Percentiles rank a stretch among this genome's conserved stretches.
Evolutionary conservation across 441 rosid genomes (phyloP).

Genomic region (Breynia disticha): DNA sequence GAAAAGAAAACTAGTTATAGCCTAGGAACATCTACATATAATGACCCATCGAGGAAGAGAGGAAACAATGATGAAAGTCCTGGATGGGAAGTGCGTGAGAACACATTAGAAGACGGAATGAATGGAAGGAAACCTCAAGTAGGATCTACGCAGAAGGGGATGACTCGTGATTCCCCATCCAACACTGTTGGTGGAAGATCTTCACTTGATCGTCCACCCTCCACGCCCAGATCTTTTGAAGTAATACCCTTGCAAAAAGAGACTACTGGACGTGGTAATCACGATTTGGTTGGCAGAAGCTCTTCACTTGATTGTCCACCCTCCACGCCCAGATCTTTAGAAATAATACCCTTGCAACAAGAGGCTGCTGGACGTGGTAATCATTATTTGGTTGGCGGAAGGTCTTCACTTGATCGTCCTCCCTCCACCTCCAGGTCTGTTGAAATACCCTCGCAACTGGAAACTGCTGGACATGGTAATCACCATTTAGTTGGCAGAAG

Average conservation of each 20-base stretch:
- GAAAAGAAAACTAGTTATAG: conserved; percentile 21
- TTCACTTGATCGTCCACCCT: conserved; percentile 7
- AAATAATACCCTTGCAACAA: too few species aligned
- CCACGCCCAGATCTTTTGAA: conserved; percentile 17
- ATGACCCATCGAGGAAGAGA: conserved; percentile 26
- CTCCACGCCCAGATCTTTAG: conserved; percentile 16
- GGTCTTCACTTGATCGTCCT: conserved; percentile 12
- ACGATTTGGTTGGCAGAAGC: conserved; percentile 11
- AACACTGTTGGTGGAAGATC: conserved; percentile 13
- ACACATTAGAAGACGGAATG: conserved; percentile 18
- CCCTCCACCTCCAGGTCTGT: conserved; percentile 14
- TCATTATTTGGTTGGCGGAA: conserved; percentile 8
- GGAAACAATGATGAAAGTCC: conserved; percentile 13
- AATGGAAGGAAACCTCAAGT: conserved; percentile 24
- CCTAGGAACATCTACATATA: conserved; percentile 21
- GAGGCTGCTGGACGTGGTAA: too few species aligned
- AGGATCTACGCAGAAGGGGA: conserved; percentile 19
- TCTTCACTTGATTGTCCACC: conserved; percentile 10
- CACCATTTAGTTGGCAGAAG: conserved; percentile 10
- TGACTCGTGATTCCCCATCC: conserved; percentile 19
- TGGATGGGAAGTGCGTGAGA: conserved; percentile 26
- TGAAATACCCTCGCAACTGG: too few species aligned
- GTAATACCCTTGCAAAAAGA: too few species aligned
- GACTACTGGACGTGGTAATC: too few species aligned
- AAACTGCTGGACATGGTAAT: too few species aligned